Evolutionary conservation across 1,139 yeast genomes (phyloP).

Genomic region (Sugiyamaella castrensis): DNA sequence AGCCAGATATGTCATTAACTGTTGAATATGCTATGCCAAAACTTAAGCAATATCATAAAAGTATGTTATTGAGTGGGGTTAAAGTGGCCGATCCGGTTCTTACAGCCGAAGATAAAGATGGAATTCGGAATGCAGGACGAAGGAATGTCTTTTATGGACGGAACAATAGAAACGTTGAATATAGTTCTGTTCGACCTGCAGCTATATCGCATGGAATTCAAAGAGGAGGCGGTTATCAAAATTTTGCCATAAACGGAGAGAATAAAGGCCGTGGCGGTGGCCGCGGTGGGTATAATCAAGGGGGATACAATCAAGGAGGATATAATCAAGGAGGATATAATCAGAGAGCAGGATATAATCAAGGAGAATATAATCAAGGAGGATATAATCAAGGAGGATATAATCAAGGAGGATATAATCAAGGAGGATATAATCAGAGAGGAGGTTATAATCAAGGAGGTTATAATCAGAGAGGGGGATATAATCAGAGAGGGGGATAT

Average conservation of each 20-base stretch:
- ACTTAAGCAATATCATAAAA: conserved; percentile 46
- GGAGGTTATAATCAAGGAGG: conserved; percentile 15
- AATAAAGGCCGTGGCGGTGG: conserved; percentile 10
- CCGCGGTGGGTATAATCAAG: conserved; percentile 1
- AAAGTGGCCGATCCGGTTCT: conserved; percentile 61
- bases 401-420: conserved; percentile 2
- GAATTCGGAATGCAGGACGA: conserved; percentile 39
- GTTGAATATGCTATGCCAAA: conserved; percentile 58
- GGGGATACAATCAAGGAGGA: conserved; percentile 5
- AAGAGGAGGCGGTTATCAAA: conserved; percentile 27
- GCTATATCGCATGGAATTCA: conserved; percentile 5
- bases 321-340: conserved; percentile 7
- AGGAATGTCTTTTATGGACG: conserved; percentile 27
- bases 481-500: conserved; percentile 14
- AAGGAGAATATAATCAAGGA: conserved; percentile 1
- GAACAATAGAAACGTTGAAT: conserved; percentile 25
- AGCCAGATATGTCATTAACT: conserved; percentile 54
- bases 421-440: conserved; percentile 6
- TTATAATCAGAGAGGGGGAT: conserved; percentile 9
- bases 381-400: conserved; percentile 5
- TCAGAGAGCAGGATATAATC: conserved; percentile 4
- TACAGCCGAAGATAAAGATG: conserved; percentile 65
- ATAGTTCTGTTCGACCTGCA: conserved; percentile 11
- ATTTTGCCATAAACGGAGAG: conserved; percentile 24
- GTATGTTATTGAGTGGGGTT: conserved; percentile 81